Base-by-base conservation (phyloP, 495 filamentous ascomycete species). In the Podospora fimiseda region DNA sequence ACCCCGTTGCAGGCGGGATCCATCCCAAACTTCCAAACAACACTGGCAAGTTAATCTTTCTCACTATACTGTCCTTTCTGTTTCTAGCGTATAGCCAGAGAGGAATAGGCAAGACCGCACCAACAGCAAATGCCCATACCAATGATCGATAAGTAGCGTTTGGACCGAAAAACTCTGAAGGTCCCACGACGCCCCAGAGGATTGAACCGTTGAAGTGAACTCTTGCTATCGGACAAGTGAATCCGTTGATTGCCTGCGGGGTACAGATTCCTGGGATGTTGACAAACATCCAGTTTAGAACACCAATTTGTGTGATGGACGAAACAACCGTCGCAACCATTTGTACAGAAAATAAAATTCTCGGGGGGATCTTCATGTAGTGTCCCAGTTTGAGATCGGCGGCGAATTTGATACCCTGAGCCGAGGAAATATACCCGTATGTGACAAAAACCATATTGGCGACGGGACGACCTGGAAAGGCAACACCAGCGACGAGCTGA, bases 311-410 rank as follows among this genome's bases (percentile, higher is more conserved):
- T 1, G 86, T 91, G 45, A 93, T 46, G 16, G 85, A 87, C 1
- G 85, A 87, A 15, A 94, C 73, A 50, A 89, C 70, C 1, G 88
- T 92, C 21, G 89, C 88, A 30, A 84, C 74, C 74, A 93, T 84
- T 58, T 95, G 90, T 3, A 91, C 86, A 5, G 72, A 70, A 69
- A 94, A 95, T 8, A 95, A 73, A 49, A 85, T 79, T 11, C 86
- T 82, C 0, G 89, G 88, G 15, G 90, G 89, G 47, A 95, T 90
- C 67, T 95, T 94, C 88, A 94, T 92, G 65, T 95, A 94, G 62
- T 92, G 86, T 23, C 90, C 90, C 0, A 94, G 80, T 64, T 95
- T 95, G 50, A 93, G 75, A 63, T 95, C 89, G 16, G 87, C 80
- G 2, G 88, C 82, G 67, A 94, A 94, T 62, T 90, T 90, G 49